Evolutionary conservation across 2,329 filamentous ascomycete genomes (phyloP).

Genomic region (Septoria petroselini): DNA sequence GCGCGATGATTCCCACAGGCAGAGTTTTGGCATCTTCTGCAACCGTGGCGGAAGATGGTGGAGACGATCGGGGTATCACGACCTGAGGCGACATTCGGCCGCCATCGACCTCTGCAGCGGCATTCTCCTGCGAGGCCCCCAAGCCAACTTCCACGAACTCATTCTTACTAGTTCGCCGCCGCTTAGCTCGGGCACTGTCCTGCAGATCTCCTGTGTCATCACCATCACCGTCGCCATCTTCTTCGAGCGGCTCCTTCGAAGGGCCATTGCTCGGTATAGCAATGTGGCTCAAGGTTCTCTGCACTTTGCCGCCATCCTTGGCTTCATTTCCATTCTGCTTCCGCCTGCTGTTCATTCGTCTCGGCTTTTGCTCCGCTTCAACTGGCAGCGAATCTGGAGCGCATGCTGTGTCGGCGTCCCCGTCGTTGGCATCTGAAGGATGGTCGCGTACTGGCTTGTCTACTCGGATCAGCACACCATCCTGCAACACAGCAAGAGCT

Average conservation of each 20-base stretch:
- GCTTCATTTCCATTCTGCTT: constrained; percentile 20
- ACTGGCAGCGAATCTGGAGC: not conserved
- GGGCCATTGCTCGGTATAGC: constrained; percentile 25
- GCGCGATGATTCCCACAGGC: too few species aligned
- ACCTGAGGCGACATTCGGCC: constrained; percentile 20
- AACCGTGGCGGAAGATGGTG: constrained; percentile 4
- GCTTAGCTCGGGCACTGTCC: constrained; percentile 38
- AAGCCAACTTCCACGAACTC: constrained; percentile 21
- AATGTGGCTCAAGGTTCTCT: constrained; percentile 33
- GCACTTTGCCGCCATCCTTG: constrained; percentile 27
- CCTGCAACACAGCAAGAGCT: not conserved
- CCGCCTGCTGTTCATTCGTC: constrained; percentile 18
- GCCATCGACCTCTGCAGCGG: not conserved
- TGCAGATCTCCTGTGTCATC: constrained; percentile 25
- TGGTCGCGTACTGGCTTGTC: not conserved
- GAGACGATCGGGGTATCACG: constrained; percentile 27
- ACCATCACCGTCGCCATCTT: constrained; percentile 1
- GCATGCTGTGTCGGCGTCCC: not conserved
- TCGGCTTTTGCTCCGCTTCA: constrained; percentile 16
- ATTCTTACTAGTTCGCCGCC: constrained; percentile 38
- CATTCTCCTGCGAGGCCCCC: not conserved
- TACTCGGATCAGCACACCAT: constrained; percentile 11
- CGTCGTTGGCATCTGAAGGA: not conserved
- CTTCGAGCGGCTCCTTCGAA: not conserved
- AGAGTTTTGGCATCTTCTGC: too few species aligned